phyloP scores from a whole-genome alignment of 805 yeast species.

The Wickerhamomyces canadensis region DNA sequence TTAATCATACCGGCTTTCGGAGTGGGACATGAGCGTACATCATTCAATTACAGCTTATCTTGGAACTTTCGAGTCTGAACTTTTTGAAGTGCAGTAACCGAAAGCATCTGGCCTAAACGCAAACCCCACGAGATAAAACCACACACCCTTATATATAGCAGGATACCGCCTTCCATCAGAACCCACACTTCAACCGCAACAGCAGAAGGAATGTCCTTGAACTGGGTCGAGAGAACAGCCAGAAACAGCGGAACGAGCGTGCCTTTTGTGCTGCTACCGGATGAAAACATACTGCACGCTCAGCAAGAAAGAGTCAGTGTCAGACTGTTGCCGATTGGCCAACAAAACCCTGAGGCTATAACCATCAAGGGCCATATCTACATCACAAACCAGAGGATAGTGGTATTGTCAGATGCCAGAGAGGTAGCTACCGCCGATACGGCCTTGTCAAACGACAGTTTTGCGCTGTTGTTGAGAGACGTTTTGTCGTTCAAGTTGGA shows the following conservation, averaged over 20 bases:
- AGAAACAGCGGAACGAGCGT: conserved; percentile 2
- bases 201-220: conserved; percentile 22
- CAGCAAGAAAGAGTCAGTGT: conserved; percentile 13
- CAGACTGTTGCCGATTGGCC: conserved; percentile 16
- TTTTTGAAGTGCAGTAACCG: no score
- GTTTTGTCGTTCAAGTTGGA: conserved; percentile 31
- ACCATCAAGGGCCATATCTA: conserved; percentile 31
- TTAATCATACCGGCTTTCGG: no score
- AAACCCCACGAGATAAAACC: no score
- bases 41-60: no score
- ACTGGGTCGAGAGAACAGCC: conserved; percentile 23
- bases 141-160: no score
- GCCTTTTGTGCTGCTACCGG: conserved; percentile 24
- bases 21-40: no score
- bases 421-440: no score
- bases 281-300: conserved; percentile 15
- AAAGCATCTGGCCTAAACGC: no score
- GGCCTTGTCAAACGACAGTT: conserved; percentile 28
- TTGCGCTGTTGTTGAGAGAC: conserved; percentile 32
- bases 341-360: conserved; percentile 18
- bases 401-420: conserved; percentile 25
- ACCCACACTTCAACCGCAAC: no score
- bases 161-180: no score
- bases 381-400: conserved; percentile 37
- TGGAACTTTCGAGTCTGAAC: no score